These are phyloP conservation scores for Ogataea pilisensis DNA, from an alignment of 805 yeast species.

Conservation along the genomic window DNA sequence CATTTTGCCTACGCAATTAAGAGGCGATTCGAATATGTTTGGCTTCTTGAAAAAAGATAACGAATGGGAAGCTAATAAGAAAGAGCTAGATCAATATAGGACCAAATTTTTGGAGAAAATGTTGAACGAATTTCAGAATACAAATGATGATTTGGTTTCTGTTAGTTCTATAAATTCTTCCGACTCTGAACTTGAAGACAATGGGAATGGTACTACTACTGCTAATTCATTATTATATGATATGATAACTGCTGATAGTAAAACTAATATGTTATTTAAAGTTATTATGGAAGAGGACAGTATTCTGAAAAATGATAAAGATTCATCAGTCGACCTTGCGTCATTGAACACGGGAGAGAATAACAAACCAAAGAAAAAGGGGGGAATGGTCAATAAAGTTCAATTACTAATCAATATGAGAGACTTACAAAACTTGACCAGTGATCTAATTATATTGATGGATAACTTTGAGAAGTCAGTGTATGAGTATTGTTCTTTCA, in stretches of 20 bases:
- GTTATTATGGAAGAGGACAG: conserved; percentile 12
- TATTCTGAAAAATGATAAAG: not conserved
- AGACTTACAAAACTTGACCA: conserved; percentile 65
- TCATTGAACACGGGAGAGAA: conserved; percentile 1
- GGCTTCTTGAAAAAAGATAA: conserved; percentile 28
- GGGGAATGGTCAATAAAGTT: conserved; percentile 27
- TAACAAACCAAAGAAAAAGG: conserved; percentile 5
- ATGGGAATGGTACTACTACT: conserved; percentile 3
- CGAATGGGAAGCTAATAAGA: conserved; percentile 17
- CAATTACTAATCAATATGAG: conserved; percentile 59
- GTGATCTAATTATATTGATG: conserved; percentile 46
- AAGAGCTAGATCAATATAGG: conserved; percentile 6
- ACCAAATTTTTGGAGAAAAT: conserved; percentile 9
- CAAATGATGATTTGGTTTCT: conserved; percentile 6
- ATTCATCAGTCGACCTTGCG: too few species aligned
- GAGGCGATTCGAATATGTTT: conserved; percentile 50
- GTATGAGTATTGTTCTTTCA: conserved; percentile 64
- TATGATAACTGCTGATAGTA: conserved; percentile 14
- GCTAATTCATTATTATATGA: conserved; percentile 10
- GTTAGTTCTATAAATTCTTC: conserved; percentile 14
- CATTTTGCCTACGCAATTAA: conserved; percentile 39
- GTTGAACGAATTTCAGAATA: not conserved
- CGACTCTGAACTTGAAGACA: conserved; percentile 16
- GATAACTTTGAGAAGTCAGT: conserved; percentile 52
- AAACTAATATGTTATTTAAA: conserved; percentile 11